Evolutionary conservation across 2,329 filamentous ascomycete species (phyloP), one percentile per base, ranked within the genome.

Genomic region (Diaporthe sp.): DNA sequence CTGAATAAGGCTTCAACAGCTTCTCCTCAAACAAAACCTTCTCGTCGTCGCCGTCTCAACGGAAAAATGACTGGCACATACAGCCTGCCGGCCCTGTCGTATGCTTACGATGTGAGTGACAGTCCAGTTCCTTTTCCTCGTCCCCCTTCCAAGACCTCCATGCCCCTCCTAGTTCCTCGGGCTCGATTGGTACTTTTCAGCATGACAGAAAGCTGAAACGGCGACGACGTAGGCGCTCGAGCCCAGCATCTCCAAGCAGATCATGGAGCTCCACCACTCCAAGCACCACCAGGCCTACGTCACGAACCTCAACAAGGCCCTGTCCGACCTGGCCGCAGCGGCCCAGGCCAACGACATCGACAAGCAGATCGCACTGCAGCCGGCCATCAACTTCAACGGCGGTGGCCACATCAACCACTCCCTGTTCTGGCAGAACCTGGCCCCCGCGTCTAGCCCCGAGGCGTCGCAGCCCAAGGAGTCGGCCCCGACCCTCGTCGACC

Each of bases 211-310:
- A n/a, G 12, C 59, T 65, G 3, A 25, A 12, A 32, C 4, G 3
- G 1, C 27, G 17, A 27, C 10, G 27, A 44, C 12, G 71, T 25
- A 82, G 80, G 81, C 81, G 3, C 92, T 96, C 76, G 94, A 96
- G 84, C 85, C 85, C 22, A 80, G 82, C 81, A 92, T 98, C 87
- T 96, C 93, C 65, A 93, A 94, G 83, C 92, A 97, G 86, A 98
- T 98, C 88, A 98, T 98, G 96, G 94, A 97, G 87, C 91, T 97
- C 59, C 96, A 98, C 89, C 94, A 98, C 91, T 92, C 91, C 86
- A 96, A 95, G 86, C 95, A 98, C 89, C 96, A 98, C 88, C 92
- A 96, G 85, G 96, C 95, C 81, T 98, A 98, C 84, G 94, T 98
- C 79, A 97, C 92, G 85, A 93, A 93, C 83, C 94, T 94, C 88